Percentiles rank a stretch among this genome's conserved stretches.
phyloP scores from a whole-genome alignment of 2,329 filamentous ascomycete genomes.

The Kalaharituber pfeilii region DNA sequence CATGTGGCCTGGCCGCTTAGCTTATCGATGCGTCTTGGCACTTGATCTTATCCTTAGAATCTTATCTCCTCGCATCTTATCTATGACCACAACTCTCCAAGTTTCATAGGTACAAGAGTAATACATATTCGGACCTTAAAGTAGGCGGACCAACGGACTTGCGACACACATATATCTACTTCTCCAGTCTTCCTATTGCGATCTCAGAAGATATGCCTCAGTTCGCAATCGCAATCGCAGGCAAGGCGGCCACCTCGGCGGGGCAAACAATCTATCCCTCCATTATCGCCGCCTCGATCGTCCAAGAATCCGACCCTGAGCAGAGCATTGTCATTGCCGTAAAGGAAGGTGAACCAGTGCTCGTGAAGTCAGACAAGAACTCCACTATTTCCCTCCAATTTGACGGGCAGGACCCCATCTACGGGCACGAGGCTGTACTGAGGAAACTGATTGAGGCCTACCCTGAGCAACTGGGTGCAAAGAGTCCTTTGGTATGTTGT shows the following conservation, averaged over 20 bases:
- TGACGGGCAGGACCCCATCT: slow-evolving; percentile 20
- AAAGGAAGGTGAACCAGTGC: slow-evolving; percentile 18
- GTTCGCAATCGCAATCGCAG: not conserved
- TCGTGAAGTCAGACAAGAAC: slow-evolving; percentile 15
- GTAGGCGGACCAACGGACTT: no score
- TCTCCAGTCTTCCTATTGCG: no score
- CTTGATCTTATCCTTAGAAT: no score
- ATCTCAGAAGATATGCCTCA: not conserved
- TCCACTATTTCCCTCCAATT: slow-evolving; percentile 21
- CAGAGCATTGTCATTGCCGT: slow-evolving; percentile 17
- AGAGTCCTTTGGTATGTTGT: slow-evolving; percentile 15
- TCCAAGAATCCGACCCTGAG: slow-evolving; percentile 14
- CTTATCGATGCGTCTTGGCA: no score
- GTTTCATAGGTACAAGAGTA: no score
- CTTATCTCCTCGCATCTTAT: no score
- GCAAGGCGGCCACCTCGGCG: not conserved
- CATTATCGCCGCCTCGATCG: slow-evolving; percentile 20
- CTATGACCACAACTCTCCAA: no score
- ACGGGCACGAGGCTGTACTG: slow-evolving; percentile 19
- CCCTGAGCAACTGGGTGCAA: slow-evolving; percentile 14
- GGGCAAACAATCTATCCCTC: slow-evolving; percentile 18
- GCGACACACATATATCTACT: no score
- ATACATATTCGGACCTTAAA: no score
- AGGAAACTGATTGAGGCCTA: slow-evolving; percentile 19
- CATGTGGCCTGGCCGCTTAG: no score